Evolutionary conservation across 192 early-diverging fungal species (phyloP), one percentile per base, ranked within the genome.

Genomic region (Coemansia sp.): DNA sequence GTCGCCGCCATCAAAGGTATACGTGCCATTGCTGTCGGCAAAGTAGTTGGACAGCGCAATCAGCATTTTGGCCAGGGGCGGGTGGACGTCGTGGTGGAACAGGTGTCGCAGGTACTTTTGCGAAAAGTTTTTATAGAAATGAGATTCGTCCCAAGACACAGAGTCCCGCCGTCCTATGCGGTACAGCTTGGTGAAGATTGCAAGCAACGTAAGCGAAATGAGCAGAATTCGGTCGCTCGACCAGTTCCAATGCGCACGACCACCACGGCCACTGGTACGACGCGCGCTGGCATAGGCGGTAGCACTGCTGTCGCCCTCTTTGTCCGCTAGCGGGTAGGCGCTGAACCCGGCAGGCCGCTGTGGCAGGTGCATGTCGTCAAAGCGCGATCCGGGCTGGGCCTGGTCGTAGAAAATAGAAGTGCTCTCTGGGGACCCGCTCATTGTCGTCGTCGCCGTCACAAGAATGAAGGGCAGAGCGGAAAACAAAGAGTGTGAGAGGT

Each of bases 1-100:
- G 0, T 82, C 73, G 9, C 92, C 93, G 43, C 93, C 94, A 33
- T 92, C 91, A 73, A 98, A 99, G 1, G 82, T 79, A 70, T 96
- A 98, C 0, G 88, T 85, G 12, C 96, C 96, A 76, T 97, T 88
- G 78, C 93, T 96, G 1, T 94, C 92, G 3, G 88, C 94, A 46
- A 99, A 44, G 0, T 89, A 66, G 44, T 95, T 96, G 3, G 94
- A 88, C 15, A 98, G 75, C 2, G 92, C 97, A 18, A 95, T 90
- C 20, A 99, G 87, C 88, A 98, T 97, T 84, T 99, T 99, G 12
- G 96, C 96, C 65, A 99, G 86, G 13, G 97, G 97, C 44, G 97
- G 97, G 77, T 99, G 97, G 11, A 99, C 97, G 85, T 99, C 97
- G 76, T 95, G 95, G 78, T 99, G 98, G 76, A 99, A 99, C 51